These are phyloP conservation scores for Eucalyptus victrix DNA, from an alignment of 345 rosid species.

Conservation along the genomic window DNA sequence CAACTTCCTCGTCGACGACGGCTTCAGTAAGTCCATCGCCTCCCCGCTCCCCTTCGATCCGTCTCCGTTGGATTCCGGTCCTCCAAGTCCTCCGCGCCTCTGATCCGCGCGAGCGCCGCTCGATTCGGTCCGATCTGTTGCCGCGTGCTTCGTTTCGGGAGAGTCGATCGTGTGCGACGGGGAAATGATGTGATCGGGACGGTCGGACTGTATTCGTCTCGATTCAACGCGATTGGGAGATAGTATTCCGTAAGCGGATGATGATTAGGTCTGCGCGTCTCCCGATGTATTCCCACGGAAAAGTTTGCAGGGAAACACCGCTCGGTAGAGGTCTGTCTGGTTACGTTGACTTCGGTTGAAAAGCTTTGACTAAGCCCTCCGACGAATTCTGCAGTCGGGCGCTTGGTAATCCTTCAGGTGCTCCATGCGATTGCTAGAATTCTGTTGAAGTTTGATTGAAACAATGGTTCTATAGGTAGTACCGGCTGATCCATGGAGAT, in stretches of 20 bases:
- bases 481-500: not conserved
- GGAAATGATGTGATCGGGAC: not conserved
- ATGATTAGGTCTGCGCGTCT: not conserved
- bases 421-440: not conserved
- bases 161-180: not conserved
- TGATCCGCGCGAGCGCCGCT: not conserved
- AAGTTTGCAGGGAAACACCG: not conserved
- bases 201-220: not conserved
- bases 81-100: not conserved
- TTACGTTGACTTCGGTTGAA: not conserved
- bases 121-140: not conserved
- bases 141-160: not conserved
- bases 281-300: not conserved
- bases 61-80: not conserved
- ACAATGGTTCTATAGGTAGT: not conserved
- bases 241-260: not conserved
- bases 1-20: constrained; percentile 53
- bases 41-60: not conserved
- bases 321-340: not conserved
- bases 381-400: not conserved
- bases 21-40: constrained; percentile 31
- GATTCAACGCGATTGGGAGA: not conserved
- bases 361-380: not conserved
- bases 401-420: not conserved
- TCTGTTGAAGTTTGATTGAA: not conserved